Evolutionary conservation across 2,329 filamentous ascomycete species (phyloP).

Genomic region (Penicillium olsonii): DNA sequence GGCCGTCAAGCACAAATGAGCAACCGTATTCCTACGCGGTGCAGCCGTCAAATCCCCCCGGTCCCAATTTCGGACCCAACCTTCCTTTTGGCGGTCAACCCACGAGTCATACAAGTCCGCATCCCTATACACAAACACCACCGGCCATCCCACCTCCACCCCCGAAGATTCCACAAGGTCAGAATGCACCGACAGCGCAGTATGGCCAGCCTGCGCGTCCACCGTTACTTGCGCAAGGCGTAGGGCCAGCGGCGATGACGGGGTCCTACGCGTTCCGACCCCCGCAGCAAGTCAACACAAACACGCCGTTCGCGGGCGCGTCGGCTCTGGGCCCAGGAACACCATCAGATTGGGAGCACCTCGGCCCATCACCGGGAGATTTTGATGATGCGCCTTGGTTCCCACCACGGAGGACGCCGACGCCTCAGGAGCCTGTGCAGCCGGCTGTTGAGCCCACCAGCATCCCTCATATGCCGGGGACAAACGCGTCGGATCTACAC

Average conservation of each 20-base stretch:
- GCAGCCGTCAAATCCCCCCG: slow-evolving; percentile 18
- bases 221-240: slow-evolving; percentile 18
- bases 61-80: slow-evolving; percentile 21
- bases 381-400: slow-evolving; percentile 39
- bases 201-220: slow-evolving; percentile 18
- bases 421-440: slow-evolving; percentile 10
- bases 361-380: slow-evolving; percentile 36
- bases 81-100: slow-evolving; percentile 1
- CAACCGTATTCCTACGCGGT: slow-evolving; percentile 23
- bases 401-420: slow-evolving; percentile 15
- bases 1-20: slow-evolving; percentile 36
- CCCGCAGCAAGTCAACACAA: slow-evolving; percentile 14
- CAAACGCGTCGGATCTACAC: slow-evolving; percentile 3
- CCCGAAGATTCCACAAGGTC: slow-evolving; percentile 42
- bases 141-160: slow-evolving; percentile 39
- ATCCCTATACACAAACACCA: slow-evolving; percentile 27
- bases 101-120: slow-evolving; percentile 12
- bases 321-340: slow-evolving; percentile 45
- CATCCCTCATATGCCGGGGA: slow-evolving; percentile 1
- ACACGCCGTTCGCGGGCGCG: slow-evolving; percentile 23
- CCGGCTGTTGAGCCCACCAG: slow-evolving; percentile 14
- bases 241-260: slow-evolving; percentile 18
- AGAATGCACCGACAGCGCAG: slow-evolving; percentile 31
- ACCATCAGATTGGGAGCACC: slow-evolving; percentile 53
- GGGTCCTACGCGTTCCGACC: slow-evolving; percentile 18